Conservation (phyloP, 768 basidiomycete species). For the Russula vinacea region DNA sequence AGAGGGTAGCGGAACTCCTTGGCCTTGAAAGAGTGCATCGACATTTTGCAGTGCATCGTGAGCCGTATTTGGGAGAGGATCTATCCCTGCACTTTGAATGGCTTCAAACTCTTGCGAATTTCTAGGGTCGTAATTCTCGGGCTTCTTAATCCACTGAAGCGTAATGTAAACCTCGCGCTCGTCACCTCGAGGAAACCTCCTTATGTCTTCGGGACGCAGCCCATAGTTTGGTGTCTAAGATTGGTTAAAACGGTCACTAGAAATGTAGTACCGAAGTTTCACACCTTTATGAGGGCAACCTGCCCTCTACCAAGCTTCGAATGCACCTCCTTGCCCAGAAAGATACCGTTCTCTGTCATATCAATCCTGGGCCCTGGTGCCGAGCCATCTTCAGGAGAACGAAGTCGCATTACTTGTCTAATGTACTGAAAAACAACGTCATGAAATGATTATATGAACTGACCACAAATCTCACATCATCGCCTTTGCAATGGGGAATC, state of each 20-base stretch:
- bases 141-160: background rate
- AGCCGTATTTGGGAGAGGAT: background rate
- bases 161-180: background rate
- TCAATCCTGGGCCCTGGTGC: background rate
- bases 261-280: background rate
- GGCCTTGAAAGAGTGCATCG: constrained; percentile 1
- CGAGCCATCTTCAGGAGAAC: background rate
- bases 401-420: background rate
- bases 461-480: background rate
- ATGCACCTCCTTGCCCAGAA: background rate
- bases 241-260: background rate
- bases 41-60: background rate
- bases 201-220: background rate
- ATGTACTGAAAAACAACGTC: constrained; percentile 6
- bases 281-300: constrained; percentile 7
- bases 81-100: background rate
- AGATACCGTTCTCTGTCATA: background rate
- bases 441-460: background rate
- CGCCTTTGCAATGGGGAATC: constrained; percentile 1
- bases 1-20: background rate
- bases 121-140: background rate
- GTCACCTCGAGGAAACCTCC: background rate
- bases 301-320: background rate
- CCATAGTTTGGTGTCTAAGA: constrained; percentile 13
- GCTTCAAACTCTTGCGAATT: background rate